Conservation (phyloP, 257 asterid genomes). For the Agastache rugosa region DNA sequence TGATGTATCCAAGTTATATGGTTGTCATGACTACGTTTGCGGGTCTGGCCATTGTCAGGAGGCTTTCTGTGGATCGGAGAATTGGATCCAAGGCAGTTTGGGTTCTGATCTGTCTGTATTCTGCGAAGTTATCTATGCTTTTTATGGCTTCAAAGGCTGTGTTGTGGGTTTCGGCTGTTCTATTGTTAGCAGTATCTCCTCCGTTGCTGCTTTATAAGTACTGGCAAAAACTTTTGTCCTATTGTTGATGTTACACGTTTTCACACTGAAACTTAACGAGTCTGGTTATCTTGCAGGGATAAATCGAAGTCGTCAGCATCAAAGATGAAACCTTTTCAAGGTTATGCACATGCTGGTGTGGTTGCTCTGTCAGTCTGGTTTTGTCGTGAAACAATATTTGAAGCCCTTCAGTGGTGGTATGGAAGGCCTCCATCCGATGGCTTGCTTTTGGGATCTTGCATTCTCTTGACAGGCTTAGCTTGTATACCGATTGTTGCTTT, state of each 20-base stretch:
- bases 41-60: conserved; percentile 91
- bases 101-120: conserved; percentile 88
- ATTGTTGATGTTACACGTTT: conserved; percentile 24
- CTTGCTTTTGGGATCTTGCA: conserved; percentile 87
- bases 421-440: conserved; percentile 99
- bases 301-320: conserved; percentile 76
- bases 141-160: conserved; percentile 86
- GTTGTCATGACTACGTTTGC: conserved; percentile 83
- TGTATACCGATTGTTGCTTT: conserved; percentile 89
- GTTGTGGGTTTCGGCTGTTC: conserved; percentile 93
- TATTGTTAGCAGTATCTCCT: conserved; percentile 91
- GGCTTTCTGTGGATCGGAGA: conserved; percentile 79
- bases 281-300: conserved; percentile 69
- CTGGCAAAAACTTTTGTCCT: conserved; percentile 35
- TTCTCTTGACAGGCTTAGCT: conserved; percentile 83
- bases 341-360: conserved; percentile 83
- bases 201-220: conserved; percentile 97
- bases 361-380: conserved; percentile 93
- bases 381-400: conserved; percentile 92
- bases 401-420: conserved; percentile 98
- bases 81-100: conserved; percentile 90
- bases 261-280: conserved; percentile 19
- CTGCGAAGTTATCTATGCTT: conserved; percentile 86
- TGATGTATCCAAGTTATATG: conserved; percentile 98
- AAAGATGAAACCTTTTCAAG: conserved; percentile 98